Percentiles rank a stretch among this genome's conserved stretches.
Evolutionary conservation across 2,329 filamentous ascomycete species (phyloP).

Genomic region (Aspergillus pseudoviridinutans): DNA sequence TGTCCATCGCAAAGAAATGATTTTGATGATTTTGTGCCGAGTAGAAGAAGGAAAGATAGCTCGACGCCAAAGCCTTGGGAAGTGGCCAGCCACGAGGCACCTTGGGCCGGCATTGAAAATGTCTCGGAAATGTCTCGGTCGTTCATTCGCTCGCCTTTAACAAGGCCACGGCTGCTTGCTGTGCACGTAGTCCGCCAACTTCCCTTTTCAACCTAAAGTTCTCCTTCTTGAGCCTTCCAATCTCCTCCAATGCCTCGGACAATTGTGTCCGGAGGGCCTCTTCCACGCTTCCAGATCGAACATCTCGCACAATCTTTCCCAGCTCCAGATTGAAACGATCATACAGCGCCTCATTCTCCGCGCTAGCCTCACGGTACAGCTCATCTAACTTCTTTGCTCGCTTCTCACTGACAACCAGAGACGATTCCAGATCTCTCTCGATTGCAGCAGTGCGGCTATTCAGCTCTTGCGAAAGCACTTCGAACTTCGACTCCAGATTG

Average conservation of each 20-base stretch:
- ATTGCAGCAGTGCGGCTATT: conserved; percentile 60
- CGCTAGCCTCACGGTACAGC: conserved; percentile 79
- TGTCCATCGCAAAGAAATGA: conserved; percentile 8
- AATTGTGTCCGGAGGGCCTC: conserved; percentile 71
- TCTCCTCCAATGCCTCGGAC: conserved; percentile 72
- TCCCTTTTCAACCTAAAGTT: conserved; percentile 80
- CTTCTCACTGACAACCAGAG: conserved; percentile 68
- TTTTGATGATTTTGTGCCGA: background rate
- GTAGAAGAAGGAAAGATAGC: background rate
- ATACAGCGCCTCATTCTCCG: conserved; percentile 90
- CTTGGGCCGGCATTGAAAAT: conserved; percentile 4
- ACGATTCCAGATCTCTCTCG: conserved; percentile 66
- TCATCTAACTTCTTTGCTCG: conserved; percentile 82
- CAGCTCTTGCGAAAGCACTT: conserved; percentile 56
- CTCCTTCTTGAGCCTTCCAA: conserved; percentile 74
- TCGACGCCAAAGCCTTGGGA: conserved; percentile 1
- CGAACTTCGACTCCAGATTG: conserved; percentile 65
- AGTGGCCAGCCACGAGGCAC: conserved; percentile 8
- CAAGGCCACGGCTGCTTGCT: conserved; percentile 33
- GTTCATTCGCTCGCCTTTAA: conserved; percentile 28
- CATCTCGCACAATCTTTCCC: conserved; percentile 72
- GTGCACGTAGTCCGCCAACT: conserved; percentile 64
- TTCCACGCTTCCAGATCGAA: conserved; percentile 72
- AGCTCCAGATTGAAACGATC: conserved; percentile 90
- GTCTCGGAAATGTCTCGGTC: conserved; percentile 1